Conservation (phyloP, 768 basidiomycete species). For the Termitomyces titanicus region DNA sequence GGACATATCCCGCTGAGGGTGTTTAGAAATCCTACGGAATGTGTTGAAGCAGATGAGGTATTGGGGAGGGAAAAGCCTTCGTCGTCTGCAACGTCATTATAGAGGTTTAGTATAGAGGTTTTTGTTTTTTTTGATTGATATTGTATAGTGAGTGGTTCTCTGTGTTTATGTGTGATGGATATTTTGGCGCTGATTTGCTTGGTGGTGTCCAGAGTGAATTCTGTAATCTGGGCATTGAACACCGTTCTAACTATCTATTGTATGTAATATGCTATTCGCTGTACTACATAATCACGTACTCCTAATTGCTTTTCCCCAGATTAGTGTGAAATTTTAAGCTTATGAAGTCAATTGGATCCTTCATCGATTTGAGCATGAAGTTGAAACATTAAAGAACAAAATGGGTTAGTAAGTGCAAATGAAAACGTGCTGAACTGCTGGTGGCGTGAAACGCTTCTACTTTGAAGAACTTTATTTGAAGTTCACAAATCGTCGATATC, state of each 20-base stretch:
- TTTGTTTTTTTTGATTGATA: background rate
- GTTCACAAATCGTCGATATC: too few relatives aligned
- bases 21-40: slow-evolving; percentile 68
- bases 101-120: background rate
- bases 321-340: too few relatives aligned
- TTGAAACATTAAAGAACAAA: too few relatives aligned
- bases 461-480: too few relatives aligned
- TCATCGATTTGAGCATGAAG: too few relatives aligned
- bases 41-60: slow-evolving; percentile 54
- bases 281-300: background rate
- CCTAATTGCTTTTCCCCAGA: too few relatives aligned
- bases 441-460: too few relatives aligned
- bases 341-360: too few relatives aligned
- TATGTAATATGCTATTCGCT: background rate
- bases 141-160: background rate
- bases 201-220: background rate
- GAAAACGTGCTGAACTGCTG: too few relatives aligned
- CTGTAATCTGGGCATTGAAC: background rate
- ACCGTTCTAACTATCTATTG: background rate
- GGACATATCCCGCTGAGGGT: slow-evolving; percentile 54
- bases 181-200: background rate
- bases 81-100: background rate
- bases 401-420: too few relatives aligned
- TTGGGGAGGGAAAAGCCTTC: slow-evolving; percentile 23
- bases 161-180: background rate